Evolutionary conservation across 148 eudicot species (phyloP).

Genomic region (Camellia lanceoleosa): DNA sequence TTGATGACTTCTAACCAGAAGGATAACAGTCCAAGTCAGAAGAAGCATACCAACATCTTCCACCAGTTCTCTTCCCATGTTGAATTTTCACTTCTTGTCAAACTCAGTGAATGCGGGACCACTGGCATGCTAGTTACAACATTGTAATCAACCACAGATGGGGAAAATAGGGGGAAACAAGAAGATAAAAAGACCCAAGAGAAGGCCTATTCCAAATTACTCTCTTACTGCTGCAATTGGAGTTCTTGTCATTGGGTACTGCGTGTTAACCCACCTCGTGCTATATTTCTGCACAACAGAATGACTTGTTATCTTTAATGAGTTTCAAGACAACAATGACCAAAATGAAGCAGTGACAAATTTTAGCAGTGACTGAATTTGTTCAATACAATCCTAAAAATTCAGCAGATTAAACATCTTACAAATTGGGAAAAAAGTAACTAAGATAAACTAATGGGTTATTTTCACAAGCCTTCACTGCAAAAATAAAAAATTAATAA

Average conservation of each 20-base stretch:
- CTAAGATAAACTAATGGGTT: no score
- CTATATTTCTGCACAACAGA: slow-evolving; percentile 53
- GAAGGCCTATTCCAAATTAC: slow-evolving; percentile 29
- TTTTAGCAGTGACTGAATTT: no score
- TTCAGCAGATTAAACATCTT: neutral
- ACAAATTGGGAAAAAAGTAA: no score
- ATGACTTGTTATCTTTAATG: neutral
- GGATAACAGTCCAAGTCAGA: slow-evolving; percentile 51
- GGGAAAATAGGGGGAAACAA: slow-evolving; percentile 10
- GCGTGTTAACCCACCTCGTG: slow-evolving; percentile 75
- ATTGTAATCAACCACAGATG: slow-evolving; percentile 38
- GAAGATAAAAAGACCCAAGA: slow-evolving; percentile 17
- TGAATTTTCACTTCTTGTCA: neutral
- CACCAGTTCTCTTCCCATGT: slow-evolving; percentile 23
- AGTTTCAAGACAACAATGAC: neutral
- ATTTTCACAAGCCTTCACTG: no score
- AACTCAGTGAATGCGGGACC: slow-evolving; percentile 21
- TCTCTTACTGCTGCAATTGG: slow-evolving; percentile 25
- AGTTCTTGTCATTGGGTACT: slow-evolving; percentile 62
- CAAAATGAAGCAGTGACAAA: no score
- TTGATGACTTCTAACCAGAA: slow-evolving; percentile 31
- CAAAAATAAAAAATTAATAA: no score
- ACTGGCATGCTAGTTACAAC: slow-evolving; percentile 49
- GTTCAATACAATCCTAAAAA: neutral
- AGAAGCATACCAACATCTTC: slow-evolving; percentile 36